Evolutionary conservation across 2,329 filamentous ascomycete genomes (phyloP), one percentile per base, ranked within the genome.

Genomic region (Knufia petricola): DNA sequence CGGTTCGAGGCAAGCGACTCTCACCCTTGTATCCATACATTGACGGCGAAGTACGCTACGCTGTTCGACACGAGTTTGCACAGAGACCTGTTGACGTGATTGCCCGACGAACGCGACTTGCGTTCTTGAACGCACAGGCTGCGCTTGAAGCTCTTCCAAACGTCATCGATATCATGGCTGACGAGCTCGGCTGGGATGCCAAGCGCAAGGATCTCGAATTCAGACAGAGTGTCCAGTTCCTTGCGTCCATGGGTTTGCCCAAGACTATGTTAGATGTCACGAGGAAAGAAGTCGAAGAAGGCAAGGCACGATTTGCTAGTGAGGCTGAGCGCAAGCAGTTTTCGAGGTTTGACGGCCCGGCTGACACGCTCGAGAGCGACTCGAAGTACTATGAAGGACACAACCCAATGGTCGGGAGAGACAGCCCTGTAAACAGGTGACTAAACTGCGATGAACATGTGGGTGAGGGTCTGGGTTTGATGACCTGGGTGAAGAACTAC

Each of bases 81-180:
- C 86, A 94, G 66, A 94, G 87, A 2, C 87, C 87, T 1, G 83
- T 89, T 13, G 89, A 95, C 63, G 84, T 95, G 10, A 73, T 95
- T 40, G 89, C 88, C 2, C 78, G 90, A 51, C 77, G 89, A 53
- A 95, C 85, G 34, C 76, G 90, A 49, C 70, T 95, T 49, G 85
- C 88, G 7, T 96, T 95, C 71, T 69, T 95, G 57, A 95, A 95
- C 63, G 88, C 88, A 3, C 87, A 95, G 66, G 89, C 89, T 9
- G 84, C 88, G 1, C 78, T 95, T 8, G 87, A 95, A 68, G 83
- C 87, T 1, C 75, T 95, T 39, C 89, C 90, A 3, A 76, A 70
- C 50, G 79, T 95, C 50, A 92, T 95, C 60, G 88, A 95, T 64
- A 77, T 95, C 52, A 94, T 95, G 88, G 76, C 73, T 28, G 79